These are phyloP conservation scores for Metarhizium brunneum DNA, from an alignment of 2,329 filamentous ascomycete genomes.

Conservation along the genomic window DNA sequence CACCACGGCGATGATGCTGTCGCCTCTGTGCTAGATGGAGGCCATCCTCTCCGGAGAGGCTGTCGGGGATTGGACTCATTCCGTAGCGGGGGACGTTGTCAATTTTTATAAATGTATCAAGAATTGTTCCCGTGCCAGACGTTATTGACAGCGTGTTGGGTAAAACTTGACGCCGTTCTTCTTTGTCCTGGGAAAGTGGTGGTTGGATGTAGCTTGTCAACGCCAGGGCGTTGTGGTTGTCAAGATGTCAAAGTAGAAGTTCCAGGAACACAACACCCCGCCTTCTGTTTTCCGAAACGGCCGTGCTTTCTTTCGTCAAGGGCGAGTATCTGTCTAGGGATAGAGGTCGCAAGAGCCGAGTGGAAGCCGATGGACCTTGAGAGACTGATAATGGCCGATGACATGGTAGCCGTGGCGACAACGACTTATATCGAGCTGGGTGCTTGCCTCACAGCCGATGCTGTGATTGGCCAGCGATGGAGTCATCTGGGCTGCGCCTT, in stretches of 20 bases:
- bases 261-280: neutral
- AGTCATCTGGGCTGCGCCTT: conserved; percentile 13
- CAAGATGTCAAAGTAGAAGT: neutral
- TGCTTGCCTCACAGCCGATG: neutral
- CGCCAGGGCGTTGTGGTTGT: too few species aligned
- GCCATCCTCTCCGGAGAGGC: neutral
- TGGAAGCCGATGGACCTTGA: neutral
- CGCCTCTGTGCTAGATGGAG: neutral
- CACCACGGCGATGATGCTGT: conserved; percentile 1
- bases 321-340: neutral
- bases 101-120: neutral
- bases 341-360: neutral
- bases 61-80: neutral
- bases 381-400: neutral
- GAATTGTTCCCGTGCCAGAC: neutral
- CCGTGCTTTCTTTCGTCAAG: neutral
- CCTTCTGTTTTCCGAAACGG: neutral
- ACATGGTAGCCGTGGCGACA: neutral
- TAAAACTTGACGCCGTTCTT: neutral
- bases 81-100: neutral
- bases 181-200: neutral
- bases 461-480: conserved; percentile 12
- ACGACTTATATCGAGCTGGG: conserved; percentile 2
- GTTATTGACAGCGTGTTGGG: neutral
- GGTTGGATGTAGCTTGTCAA: neutral